Base-by-base conservation (phyloP, 2,329 filamentous ascomycete genomes). In the Didymosphaeria variabile region DNA sequence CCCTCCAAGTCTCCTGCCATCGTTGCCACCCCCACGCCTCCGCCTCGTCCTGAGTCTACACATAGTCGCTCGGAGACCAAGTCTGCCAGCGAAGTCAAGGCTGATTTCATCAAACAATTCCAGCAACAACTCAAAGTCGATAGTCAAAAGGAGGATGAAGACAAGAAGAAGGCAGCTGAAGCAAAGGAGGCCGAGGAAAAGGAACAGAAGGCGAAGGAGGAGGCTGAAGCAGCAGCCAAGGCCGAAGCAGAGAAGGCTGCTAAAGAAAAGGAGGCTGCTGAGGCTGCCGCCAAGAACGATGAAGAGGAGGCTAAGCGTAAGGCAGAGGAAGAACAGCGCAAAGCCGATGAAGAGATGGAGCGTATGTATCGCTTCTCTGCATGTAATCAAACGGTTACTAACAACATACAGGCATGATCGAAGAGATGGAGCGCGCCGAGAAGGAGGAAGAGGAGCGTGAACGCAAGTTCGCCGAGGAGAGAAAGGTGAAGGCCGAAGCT, bases 51-150 rank as follows among this genome's bases (percentile, higher is more conserved):
- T 15, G 80, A 84, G 46, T 84, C 88, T 21, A 84, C 90, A 21
- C 91, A 95, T 70, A 81, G 80, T 57, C 90, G 92, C 45, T 84
- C 88, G 17, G 92, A 96, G 55, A 94, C 82, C 45, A 95, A 95
- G 85, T 90, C 90, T 1, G 87, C 88, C 15, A 79, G 94, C 76
- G 91, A 97, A 80, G 92, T 92, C 65, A 81, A 82, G 69, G 76
- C 75, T 29, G 81, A 81, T 13, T 84, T 85, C 65, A 90, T 91
- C 78, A 88, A 91, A 76, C 90, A 92, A 75, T 90, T 97, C 74
- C 86, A 85, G 74, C 75, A 79, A 62, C 76, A 81, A 49, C 71
- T 82, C 26, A 79, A 80, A 52, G 75, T 77, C 26, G 73, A 72
- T 47, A 78, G 81, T 67, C 83, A 82, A 71, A 83, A 86, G 67